Base-by-base conservation (phyloP, 176 grass and related monocot species). In the Guadua angustifolia region DNA sequence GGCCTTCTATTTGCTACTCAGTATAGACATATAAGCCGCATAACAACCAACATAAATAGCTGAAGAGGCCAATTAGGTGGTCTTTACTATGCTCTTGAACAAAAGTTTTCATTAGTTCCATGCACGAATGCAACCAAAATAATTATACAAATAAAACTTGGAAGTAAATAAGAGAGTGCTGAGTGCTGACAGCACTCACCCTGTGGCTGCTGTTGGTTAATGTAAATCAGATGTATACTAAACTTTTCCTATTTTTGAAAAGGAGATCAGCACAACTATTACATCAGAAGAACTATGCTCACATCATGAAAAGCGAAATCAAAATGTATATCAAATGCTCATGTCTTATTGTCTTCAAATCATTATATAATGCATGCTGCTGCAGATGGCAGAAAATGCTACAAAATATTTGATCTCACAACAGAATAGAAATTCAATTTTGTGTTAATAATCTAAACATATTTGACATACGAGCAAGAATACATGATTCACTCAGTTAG, bases 1-100 rank as follows among this genome's bases (percentile, higher is more conserved):
- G 70, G 8, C 12, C 66, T 47, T 25, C 19, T 35, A 77, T 57
- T 72, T 77, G 46, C 78, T 73, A 50, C 13, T 77, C 44, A 56
- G 36, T 72, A 65, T 63, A 36, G 19, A 49, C 64, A 80, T 68
- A 81, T 69, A 81, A 43, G 65, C 51, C 15, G 8, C 65, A 77
- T 45, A 75, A 71, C 2, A 16, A 70, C 35, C 16, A 45, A 53
- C 47, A 81, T 26, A 13, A 64, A 77, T 82, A 52, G 13, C 17
- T 81, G 38, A 85, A 46, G 36, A 71, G 17, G 2, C 64, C 26
- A 72, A 9, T 24, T 66, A 11, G 24, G 59, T 55, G 46, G 17
- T 47, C 38, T 51, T 71, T 44, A 78, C 18, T 71, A 38, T 67
- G 36, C 38, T 68, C 49, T 15, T 87, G 9, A 73, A 33, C 22